A percentile compares a stretch with the other conserved stretches of the same genome.
Conservation (phyloP, 192 early-diverging fungal genomes). For the Chytriomyces sp. region DNA sequence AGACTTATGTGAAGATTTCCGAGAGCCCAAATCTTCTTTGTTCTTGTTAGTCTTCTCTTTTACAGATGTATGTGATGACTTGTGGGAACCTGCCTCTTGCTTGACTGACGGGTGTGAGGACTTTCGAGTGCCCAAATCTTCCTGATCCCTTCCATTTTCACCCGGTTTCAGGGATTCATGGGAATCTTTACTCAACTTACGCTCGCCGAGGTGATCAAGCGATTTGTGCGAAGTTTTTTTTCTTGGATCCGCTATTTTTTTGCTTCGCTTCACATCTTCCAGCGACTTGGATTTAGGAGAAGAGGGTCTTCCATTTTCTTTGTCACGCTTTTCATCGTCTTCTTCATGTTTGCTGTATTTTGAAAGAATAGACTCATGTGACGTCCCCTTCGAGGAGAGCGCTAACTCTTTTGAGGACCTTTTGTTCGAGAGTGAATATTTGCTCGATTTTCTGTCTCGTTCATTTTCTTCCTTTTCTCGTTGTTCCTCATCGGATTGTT, state of each 20-base stretch:
- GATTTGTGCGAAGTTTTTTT: conserved; percentile 15
- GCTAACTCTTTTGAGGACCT: neutral
- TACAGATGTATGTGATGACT: conserved; percentile 6
- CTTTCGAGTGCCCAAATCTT: neutral
- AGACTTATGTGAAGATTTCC: conserved; percentile 18
- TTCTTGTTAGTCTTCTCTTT: neutral
- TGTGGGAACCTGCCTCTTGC: neutral
- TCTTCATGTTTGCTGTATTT: conserved; percentile 8
- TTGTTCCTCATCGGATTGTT: no score
- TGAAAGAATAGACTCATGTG: neutral
- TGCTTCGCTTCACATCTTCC: no score
- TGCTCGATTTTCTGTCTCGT: no score
- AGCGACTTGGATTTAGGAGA: no score
- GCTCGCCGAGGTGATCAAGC: neutral
- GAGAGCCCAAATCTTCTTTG: neutral
- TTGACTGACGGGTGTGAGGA: neutral
- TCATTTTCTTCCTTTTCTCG: neutral
- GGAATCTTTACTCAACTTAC: neutral
- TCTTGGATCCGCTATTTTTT: neutral
- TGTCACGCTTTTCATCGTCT: neutral
- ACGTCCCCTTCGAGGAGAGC: neutral
- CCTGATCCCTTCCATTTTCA: neutral
- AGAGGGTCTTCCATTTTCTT: no score
- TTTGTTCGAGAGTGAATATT: no score
- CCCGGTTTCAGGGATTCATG: conserved; percentile 3